Percentiles rank a stretch among this genome's conserved stretches.
Evolutionary conservation across 2,329 filamentous ascomycete genomes (phyloP).

Genomic region (Bipolaris oryzae): DNA sequence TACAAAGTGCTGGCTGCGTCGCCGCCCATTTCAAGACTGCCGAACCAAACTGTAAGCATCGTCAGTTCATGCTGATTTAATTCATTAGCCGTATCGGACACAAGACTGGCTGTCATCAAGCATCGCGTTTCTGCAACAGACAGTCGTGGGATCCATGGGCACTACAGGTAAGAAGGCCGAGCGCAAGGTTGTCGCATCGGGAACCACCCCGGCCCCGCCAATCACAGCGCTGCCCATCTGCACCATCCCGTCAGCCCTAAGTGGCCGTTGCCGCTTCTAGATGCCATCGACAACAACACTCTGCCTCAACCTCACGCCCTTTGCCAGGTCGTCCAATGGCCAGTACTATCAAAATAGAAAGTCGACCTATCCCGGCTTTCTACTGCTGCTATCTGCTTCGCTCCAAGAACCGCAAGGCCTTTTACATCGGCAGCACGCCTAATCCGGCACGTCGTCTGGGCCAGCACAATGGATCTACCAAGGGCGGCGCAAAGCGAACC

Average conservation of each 20-base stretch:
- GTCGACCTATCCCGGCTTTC: constrained; percentile 73
- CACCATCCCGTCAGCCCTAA: constrained; percentile 25
- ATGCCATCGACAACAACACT: constrained; percentile 22
- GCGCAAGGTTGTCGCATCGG: constrained; percentile 27
- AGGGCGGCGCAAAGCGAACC: constrained; percentile 82
- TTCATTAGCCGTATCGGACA: neutral
- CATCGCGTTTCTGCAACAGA: constrained; percentile 2
- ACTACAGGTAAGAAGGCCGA: constrained; percentile 25
- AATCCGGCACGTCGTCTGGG: constrained; percentile 82
- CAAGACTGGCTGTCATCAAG: constrained; percentile 1
- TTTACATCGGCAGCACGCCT: constrained; percentile 93
- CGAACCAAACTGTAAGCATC: neutral
- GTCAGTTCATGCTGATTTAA: neutral
- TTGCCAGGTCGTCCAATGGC: constrained; percentile 4
- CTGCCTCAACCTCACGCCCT: constrained; percentile 6
- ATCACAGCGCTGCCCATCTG: constrained; percentile 17
- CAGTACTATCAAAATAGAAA: constrained; percentile 26
- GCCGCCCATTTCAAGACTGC: neutral
- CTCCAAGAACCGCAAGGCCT: constrained; percentile 72
- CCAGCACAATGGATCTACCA: constrained; percentile 87
- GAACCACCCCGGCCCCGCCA: constrained; percentile 18
- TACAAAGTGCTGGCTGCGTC: neutral
- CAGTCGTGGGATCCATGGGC: constrained; percentile 7
- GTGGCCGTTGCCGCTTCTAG: constrained; percentile 19
- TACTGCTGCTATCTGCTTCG: constrained; percentile 94